Base-by-base conservation (phyloP, 805 yeast species). In the Isabelozyma heimii region DNA sequence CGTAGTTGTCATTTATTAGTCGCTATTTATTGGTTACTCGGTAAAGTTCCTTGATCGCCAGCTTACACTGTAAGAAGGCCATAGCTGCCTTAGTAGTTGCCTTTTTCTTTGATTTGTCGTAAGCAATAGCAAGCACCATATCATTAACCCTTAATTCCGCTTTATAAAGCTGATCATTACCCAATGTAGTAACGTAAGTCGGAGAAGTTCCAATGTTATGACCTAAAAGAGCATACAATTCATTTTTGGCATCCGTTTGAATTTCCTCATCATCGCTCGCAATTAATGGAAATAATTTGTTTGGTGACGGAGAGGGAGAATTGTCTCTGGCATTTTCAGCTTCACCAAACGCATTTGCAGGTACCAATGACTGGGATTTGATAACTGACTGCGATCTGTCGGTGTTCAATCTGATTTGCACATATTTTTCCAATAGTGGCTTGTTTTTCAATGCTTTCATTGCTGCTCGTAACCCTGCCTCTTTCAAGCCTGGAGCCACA, bases 391-490 rank as follows among this genome's bases (percentile, higher is more conserved):
- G 37, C 3, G 44, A 26, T 33, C 63, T 48, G 46, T 64, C 65
- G 41, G 62, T 52, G 15, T 53, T 54, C n/a, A 59, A 48, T 51
- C 96, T 72, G 16, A 76, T 51, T 39, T 74, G 73, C 12, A 82
- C 81, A 61, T 80, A 89, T 57, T 84, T 84, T 51, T 86, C 91
- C 43, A 90, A 72, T 28, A 81, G 49, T 0, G 70, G 71, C 40
- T 77, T 79, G 52, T 89, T 82, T 9, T 70, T 66, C 42, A 92
- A 69, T 0, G 92, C 97, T 45, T 75, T 72, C 84, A 85, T 85
- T 0, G 99, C 99, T 0, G 97, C 97, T 47, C 85, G 73, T 17
- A 81, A 65, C 0, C 97, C 94, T 0, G 97, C 98, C 27, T 82
- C 85, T 62, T 87, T 88, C 3, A 76, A 71, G 52, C 81, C 85